Percentiles rank a stretch among this genome's conserved stretches.
phyloP scores from a whole-genome alignment of 1,284 basidiomycete species.

The Rhodotorula sp. region DNA sequence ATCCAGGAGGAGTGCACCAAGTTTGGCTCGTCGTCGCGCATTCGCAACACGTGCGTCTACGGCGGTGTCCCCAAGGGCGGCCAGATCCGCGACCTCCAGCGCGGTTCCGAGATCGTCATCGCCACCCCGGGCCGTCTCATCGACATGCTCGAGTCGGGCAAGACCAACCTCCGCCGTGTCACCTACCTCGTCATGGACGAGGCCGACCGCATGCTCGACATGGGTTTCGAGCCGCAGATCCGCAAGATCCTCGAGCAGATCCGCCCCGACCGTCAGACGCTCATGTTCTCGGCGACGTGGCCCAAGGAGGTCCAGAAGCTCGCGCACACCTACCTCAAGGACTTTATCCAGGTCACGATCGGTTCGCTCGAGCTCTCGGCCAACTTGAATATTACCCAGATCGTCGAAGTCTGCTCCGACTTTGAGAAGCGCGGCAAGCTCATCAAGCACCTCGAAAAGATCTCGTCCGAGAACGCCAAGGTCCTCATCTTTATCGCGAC shows the following conservation, averaged over 20 bases:
- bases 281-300: slow-evolving; percentile 95
- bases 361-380: slow-evolving; percentile 97
- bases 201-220: slow-evolving; percentile 96
- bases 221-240: slow-evolving; percentile 99
- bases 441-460: slow-evolving; percentile 95
- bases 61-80: slow-evolving; percentile 98
- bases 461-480: slow-evolving; percentile 95
- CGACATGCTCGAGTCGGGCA: slow-evolving; percentile 92
- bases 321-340: slow-evolving; percentile 90
- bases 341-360: slow-evolving; percentile 98
- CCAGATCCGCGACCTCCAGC: slow-evolving; percentile 94
- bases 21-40: slow-evolving; percentile 94
- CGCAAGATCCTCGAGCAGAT: slow-evolving; percentile 85
- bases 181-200: slow-evolving; percentile 99
- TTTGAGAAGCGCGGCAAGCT: slow-evolving; percentile 96
- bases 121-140: slow-evolving; percentile 87
- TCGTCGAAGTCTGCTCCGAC: slow-evolving; percentile 94
- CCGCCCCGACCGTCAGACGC: slow-evolving; percentile 48
- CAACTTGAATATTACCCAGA: slow-evolving; percentile 96
- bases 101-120: slow-evolving; percentile 94
- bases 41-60: slow-evolving; percentile 97
- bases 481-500: slow-evolving; percentile 98
- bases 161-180: slow-evolving; percentile 91
- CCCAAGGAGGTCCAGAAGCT: slow-evolving; percentile 98
- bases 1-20: slow-evolving; percentile 98